Conservation (phyloP, 176 grass and related monocot genomes). For the Oryza meyeriana region DNA sequence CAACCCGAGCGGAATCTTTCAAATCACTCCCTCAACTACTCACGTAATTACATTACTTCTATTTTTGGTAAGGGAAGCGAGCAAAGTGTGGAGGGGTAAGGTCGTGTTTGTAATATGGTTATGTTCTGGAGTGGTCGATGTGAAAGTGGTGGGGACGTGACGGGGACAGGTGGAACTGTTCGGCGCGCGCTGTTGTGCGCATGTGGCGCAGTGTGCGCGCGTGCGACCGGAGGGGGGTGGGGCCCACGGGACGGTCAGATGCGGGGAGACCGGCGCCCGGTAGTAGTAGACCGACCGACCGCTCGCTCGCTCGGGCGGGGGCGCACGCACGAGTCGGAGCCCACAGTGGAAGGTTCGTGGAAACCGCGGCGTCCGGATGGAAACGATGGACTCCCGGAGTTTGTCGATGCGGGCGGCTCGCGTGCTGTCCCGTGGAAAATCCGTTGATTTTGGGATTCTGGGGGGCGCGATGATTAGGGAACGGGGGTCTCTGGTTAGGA, state of each 20-base stretch:
- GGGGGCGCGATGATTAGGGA: no score
- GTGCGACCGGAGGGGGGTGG: background rate
- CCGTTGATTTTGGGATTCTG: no score
- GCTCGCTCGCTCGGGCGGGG: background rate
- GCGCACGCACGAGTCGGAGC: no score
- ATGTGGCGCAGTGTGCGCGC: background rate
- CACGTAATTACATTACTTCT: background rate
- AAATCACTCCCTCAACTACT: rapidly evolving
- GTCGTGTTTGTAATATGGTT: no score
- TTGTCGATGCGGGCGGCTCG: no score
- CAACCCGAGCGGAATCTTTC: background rate
- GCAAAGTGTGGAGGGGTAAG: no score
- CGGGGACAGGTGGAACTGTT: background rate
- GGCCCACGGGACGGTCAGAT: background rate
- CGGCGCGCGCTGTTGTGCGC: background rate
- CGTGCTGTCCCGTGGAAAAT: no score
- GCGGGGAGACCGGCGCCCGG: background rate
- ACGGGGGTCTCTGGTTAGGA: no score
- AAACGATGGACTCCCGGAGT: no score
- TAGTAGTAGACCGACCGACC: background rate
- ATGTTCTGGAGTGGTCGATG: no score
- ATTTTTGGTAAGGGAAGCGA: background rate
- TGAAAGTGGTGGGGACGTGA: background rate
- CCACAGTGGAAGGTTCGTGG: background rate
- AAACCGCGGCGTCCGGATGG: background rate